Percentiles rank a stretch among this genome's conserved stretches.
phyloP scores from a whole-genome alignment of 352 stramenopile species.

The Globisporangium perplexum region DNA sequence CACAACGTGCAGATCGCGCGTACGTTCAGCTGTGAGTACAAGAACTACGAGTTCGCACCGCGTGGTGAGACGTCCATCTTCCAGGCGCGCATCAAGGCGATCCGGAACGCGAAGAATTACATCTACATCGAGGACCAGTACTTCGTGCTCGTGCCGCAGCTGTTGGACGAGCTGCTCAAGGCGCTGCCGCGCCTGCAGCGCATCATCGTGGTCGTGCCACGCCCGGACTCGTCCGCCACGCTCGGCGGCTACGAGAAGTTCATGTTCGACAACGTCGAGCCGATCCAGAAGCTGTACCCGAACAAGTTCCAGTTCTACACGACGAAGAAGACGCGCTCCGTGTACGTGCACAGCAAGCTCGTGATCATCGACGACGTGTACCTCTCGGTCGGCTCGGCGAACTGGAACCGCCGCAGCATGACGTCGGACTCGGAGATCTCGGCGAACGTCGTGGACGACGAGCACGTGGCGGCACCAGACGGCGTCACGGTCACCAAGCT shows the following conservation, averaged over 20 bases:
- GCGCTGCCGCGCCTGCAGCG: conserved; percentile 35
- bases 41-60: conserved; percentile 49
- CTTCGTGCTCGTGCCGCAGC: conserved; percentile 40
- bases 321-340: conserved; percentile 3
- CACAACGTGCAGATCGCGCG: conserved; percentile 50
- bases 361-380: conserved; percentile 50
- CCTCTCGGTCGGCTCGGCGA: conserved; percentile 39
- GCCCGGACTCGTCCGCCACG: conserved; percentile 7
- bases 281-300: conserved; percentile 30
- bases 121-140: conserved; percentile 73
- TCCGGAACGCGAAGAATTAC: conserved; percentile 49
- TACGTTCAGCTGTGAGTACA: conserved; percentile 52
- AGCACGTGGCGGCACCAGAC: conserved; percentile 17
- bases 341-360: conserved; percentile 11
- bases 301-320: conserved; percentile 36
- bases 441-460: conserved; percentile 43
- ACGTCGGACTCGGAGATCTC: conserved; percentile 55
- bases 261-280: conserved; percentile 46
- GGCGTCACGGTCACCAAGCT: conserved; percentile 29
- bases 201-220: conserved; percentile 39
- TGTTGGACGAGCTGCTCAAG: conserved; percentile 36
- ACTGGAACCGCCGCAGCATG: conserved; percentile 71
- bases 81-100: conserved; percentile 40
- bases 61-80: conserved; percentile 41
- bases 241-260: conserved; percentile 20